Conservation (phyloP, 2,329 filamentous ascomycete genomes). For the Trichoderma oligosporum region DNA sequence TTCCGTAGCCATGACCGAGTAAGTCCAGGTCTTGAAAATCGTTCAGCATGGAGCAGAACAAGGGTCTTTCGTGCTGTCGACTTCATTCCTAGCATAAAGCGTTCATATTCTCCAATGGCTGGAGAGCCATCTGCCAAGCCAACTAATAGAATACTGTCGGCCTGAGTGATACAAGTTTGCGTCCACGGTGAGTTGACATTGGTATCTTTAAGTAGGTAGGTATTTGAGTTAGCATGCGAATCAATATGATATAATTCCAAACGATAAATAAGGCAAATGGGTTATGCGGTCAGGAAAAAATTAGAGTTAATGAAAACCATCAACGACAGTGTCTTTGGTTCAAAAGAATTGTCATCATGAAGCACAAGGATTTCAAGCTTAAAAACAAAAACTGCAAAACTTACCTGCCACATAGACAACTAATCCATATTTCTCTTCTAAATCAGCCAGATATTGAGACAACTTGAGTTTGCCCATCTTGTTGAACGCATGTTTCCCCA, state of each 20-base stretch:
- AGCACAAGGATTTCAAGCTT: neutral
- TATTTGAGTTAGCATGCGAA: constrained; percentile 30
- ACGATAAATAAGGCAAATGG: neutral
- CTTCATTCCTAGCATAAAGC: constrained; percentile 94
- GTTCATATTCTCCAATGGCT: constrained; percentile 90
- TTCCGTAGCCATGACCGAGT: constrained; percentile 89
- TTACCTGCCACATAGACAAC: constrained; percentile 87
- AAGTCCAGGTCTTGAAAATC: constrained; percentile 78
- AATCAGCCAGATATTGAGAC: constrained; percentile 90
- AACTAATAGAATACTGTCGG: constrained; percentile 91
- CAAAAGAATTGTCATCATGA: constrained; percentile 51
- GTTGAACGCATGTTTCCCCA: constrained; percentile 94
- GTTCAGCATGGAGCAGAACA: constrained; percentile 82
- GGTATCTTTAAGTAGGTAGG: constrained; percentile 65
- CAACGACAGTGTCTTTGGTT: constrained; percentile 50
- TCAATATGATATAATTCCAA: constrained; percentile 2
- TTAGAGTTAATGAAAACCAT: constrained; percentile 61
- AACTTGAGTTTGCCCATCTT: constrained; percentile 96
- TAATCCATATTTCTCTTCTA: constrained; percentile 95
- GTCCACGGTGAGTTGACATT: constrained; percentile 98
- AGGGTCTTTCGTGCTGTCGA: constrained; percentile 92
- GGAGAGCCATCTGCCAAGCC: constrained; percentile 87
- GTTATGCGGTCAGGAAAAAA: constrained; percentile 58
- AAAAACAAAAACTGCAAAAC: constrained; percentile 22
- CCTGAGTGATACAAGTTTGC: constrained; percentile 93